phyloP scores from a whole-genome alignment of 2,329 filamentous ascomycete species.

The Fusarium chaquense region DNA sequence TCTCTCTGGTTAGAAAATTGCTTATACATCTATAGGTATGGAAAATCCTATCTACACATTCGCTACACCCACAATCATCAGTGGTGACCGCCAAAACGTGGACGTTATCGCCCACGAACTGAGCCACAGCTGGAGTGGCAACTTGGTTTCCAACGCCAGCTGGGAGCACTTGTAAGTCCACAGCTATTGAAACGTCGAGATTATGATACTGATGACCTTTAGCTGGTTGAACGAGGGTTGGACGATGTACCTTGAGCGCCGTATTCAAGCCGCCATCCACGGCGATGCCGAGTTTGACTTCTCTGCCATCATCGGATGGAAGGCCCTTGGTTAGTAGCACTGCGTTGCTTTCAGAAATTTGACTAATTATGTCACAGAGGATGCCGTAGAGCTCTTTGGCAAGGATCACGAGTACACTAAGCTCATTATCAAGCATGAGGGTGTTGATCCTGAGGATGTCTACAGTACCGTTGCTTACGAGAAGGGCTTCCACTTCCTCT shows the following conservation, averaged over 20 bases:
- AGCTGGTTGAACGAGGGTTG: slow-evolving; percentile 83
- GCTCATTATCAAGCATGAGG: slow-evolving; percentile 86
- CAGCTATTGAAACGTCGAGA: not conserved
- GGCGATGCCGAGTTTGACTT: slow-evolving; percentile 91
- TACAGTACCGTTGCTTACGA: slow-evolving; percentile 95
- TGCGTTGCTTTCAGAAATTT: not conserved
- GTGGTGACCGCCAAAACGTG: slow-evolving; percentile 89
- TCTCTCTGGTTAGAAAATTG: not conserved
- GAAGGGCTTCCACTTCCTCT: slow-evolving; percentile 95
- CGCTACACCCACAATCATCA: slow-evolving; percentile 93
- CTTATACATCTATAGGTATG: slow-evolving; percentile 67
- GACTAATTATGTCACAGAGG: slow-evolving; percentile 61
- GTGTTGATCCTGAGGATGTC: slow-evolving; percentile 93
- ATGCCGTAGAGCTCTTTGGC: slow-evolving; percentile 82
- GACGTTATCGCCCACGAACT: slow-evolving; percentile 95
- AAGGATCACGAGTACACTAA: slow-evolving; percentile 93
- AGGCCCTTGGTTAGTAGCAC: slow-evolving; percentile 71
- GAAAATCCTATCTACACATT: slow-evolving; percentile 97
- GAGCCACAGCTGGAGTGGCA: slow-evolving; percentile 86
- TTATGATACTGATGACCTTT: slow-evolving; percentile 9
- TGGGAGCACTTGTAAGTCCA: slow-evolving; percentile 80
- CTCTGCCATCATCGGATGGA: slow-evolving; percentile 96
- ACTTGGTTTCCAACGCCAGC: slow-evolving; percentile 80
- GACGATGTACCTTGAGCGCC: slow-evolving; percentile 94
- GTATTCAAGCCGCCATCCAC: slow-evolving; percentile 81